Evolutionary conservation across 805 yeast genomes (phyloP), one percentile per base, ranked within the genome.

Genomic region (Scheffersomyces stipitis): DNA sequence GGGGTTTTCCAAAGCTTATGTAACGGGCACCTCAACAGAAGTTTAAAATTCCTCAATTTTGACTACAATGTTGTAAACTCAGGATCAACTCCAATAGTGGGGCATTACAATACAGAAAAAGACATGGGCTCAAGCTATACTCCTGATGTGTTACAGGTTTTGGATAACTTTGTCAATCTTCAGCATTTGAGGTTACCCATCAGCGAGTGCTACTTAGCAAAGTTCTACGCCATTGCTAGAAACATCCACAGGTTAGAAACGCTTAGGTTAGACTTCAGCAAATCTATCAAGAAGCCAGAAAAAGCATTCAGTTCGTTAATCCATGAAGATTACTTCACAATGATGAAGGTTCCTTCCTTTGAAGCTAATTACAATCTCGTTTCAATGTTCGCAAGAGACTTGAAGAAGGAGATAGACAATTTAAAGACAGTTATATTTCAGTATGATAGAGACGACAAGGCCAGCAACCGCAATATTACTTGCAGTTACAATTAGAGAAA

Each of bases 41-140:
- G 9, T 20, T 20, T 20, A 10, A 20, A 31, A 12, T 28, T 30
- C 16, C 29, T 36, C 31, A 18, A 31, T 15, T 31, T 36, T 7
- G 34, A 36, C 18, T 36, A 30, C 17, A 15, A 30, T 8, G 13
- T 35, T 18, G 18, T 30, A 4, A 20, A 30, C 7, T 8, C 27
- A 20, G 24, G 7, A 20, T 20, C 24, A 10, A 20, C 24, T 20
- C 10, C 24, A 20, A 10, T 20, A 7, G 9, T 10, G 7, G 24
- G 24, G 7, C 24, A 20, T 7, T 7, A 20, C 10, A 20, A 20
- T 10, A 20, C n/a, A n/a, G n/a, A n/a, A n/a, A n/a, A n/a, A n/a
- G n/a, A n/a, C n/a, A n/a, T n/a, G n/a, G n/a, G n/a, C n/a, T 20
- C 10, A 10, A 20, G 10, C 9, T 20, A 20, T 20, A 7, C 24